These are phyloP conservation scores for Kwoniella mangroviensis DNA, from an alignment of 768 basidiomycete genomes.

Conservation along the genomic window DNA sequence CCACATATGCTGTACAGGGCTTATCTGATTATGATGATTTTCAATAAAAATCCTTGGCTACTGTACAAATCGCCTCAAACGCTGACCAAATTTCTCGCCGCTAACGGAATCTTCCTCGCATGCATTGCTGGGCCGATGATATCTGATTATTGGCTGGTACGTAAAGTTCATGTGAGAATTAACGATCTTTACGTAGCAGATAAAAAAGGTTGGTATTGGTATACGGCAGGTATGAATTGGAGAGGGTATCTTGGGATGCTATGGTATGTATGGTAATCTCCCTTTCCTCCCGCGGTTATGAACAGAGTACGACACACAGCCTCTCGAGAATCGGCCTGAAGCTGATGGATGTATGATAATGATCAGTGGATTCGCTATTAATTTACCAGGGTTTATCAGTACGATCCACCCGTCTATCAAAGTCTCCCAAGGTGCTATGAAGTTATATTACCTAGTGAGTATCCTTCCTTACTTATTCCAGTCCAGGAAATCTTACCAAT, in stretches of 20 bases:
- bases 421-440: slow-evolving; percentile 71
- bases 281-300: background rate
- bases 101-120: slow-evolving; percentile 71
- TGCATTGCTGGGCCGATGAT: slow-evolving; percentile 85
- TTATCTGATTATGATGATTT: background rate
- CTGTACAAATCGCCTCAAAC: slow-evolving; percentile 72
- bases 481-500: too few relatives aligned
- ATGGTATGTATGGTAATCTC: slow-evolving; percentile 1
- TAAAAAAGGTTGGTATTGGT: slow-evolving; percentile 73
- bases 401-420: slow-evolving; percentile 62
- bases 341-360: background rate
- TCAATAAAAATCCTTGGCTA: slow-evolving; percentile 60
- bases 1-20: too few relatives aligned
- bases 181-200: slow-evolving; percentile 69
- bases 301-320: background rate
- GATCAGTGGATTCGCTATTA: slow-evolving; percentile 72
- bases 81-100: slow-evolving; percentile 79
- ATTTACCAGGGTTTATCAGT: slow-evolving; percentile 79
- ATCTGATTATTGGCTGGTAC: slow-evolving; percentile 76
- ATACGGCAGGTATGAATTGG: slow-evolving; percentile 74
- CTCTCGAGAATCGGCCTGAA: too few relatives aligned
- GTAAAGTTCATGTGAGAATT: slow-evolving; percentile 72
- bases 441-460: slow-evolving; percentile 52
- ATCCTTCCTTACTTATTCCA: background rate
- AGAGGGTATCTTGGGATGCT: slow-evolving; percentile 61